Conservation (phyloP, 2,329 filamentous ascomycete genomes). For the Hymenoscyphus occultus region DNA sequence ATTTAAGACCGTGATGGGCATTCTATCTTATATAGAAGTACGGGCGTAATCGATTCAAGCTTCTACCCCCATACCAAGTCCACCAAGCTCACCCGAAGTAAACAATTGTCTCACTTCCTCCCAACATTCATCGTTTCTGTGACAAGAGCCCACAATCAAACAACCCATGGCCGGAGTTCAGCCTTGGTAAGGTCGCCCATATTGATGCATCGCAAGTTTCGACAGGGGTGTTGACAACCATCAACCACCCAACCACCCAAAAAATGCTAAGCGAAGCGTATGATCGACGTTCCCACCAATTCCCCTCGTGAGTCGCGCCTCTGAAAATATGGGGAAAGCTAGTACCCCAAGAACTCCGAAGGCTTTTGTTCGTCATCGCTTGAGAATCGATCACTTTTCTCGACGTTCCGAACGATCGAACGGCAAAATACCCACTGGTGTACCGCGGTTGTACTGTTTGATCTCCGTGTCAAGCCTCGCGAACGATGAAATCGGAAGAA, state of each 20-base stretch:
- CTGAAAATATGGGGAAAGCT: slow-evolving; percentile 1
- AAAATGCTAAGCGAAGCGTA: neutral
- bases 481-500: neutral
- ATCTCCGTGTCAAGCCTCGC: neutral
- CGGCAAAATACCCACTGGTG: neutral
- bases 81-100: neutral
- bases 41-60: neutral
- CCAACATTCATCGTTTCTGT: neutral
- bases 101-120: neutral
- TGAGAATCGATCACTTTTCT: neutral
- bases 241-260: neutral
- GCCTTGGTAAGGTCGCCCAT: neutral
- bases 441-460: neutral
- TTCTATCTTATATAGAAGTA: neutral
- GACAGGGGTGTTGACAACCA: neutral
- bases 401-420: neutral
- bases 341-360: neutral
- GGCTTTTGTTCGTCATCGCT: neutral
- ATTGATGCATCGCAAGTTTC: neutral
- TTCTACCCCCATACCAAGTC: neutral
- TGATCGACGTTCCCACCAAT: neutral
- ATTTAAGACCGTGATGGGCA: neutral
- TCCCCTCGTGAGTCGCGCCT: neutral
- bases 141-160: neutral
- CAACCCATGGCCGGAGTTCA: neutral